Conservation (phyloP, 768 basidiomycete species). For the Lyophyllum atratum region DNA sequence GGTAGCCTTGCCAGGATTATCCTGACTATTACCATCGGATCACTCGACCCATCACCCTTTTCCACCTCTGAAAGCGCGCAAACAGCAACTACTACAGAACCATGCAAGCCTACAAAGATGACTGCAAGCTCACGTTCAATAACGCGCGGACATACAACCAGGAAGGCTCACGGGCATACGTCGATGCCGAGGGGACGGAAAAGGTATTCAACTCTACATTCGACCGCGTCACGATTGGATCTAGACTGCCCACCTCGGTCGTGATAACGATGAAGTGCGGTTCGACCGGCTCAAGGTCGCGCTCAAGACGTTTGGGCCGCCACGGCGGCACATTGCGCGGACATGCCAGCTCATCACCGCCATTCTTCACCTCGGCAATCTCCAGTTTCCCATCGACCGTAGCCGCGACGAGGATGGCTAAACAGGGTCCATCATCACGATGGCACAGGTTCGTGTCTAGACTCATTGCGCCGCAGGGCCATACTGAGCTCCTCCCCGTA, state of each 20-base stretch:
- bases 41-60: constrained; percentile 82
- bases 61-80: constrained; percentile 79
- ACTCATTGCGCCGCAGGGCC: too few relatives aligned
- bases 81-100: constrained; percentile 71
- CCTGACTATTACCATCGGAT: constrained; percentile 94
- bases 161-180: constrained; percentile 93
- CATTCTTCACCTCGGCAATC: constrained; percentile 94
- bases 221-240: constrained; percentile 61
- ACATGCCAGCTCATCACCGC: constrained; percentile 94
- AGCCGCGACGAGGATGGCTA: constrained; percentile 86
- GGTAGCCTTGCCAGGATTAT: constrained; percentile 64
- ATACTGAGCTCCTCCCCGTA: too few relatives aligned
- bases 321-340: constrained; percentile 93
- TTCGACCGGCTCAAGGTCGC: constrained; percentile 96
- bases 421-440: too few relatives aligned
- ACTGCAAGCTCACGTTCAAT: constrained; percentile 90
- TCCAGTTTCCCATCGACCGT: constrained; percentile 88
- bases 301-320: constrained; percentile 90
- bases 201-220: constrained; percentile 79
- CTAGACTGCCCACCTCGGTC: constrained; percentile 71
- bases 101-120: constrained; percentile 68
- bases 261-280: constrained; percentile 78
- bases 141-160: constrained; percentile 94
- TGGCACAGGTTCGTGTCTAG: too few relatives aligned
- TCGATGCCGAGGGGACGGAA: constrained; percentile 94